Evolutionary conservation across 2,329 filamentous ascomycete species (phyloP), one percentile per base, ranked within the genome.

Genomic region (Arthrobotrys sphaeroides): DNA sequence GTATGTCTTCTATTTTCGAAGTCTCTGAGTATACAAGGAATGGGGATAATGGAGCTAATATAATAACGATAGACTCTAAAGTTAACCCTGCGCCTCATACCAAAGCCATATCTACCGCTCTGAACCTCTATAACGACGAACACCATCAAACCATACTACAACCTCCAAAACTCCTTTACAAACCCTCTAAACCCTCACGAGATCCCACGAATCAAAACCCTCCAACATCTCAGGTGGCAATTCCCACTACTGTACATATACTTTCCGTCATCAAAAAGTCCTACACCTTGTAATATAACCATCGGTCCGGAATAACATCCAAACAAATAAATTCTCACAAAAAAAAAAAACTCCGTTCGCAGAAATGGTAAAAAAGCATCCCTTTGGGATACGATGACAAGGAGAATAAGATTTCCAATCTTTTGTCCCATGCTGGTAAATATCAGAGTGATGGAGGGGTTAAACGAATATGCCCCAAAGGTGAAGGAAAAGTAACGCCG

Each of bases 211-310:
- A 3, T 5, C 18, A n/a, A 38, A 6, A 7, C n/a, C 16, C 16
- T 40, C 2, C 16, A 53, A 53, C n/a, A n/a, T n/a, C n/a, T n/a
- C n/a, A n/a, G 28, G 31, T 53, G 45, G 45, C 33, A 22, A 55
- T 9, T 24, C n/a, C 51, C 24, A 38, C 33, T 70, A 61, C 53
- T 70, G 66, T 70, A 70, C 55, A 70, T 70, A 70, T 55, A 70
- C 13, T n/a, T 26, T 10, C 20, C 16, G 18, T 31, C 40, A 26
- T 9, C 12, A 18, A 55, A 55, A 55, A 55, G 51, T 33, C n/a
- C 55, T 70, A 70, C 45, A 40, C 55, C 5, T 65, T 60, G 53
- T 70, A 70, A 70, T 62, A 70, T 61, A 62, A 70, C 26, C 47
- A 26, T 16, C 28, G n/a, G 10, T 9, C 31, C 49, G 18, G 9